These are phyloP conservation scores for Backusella morwellensis DNA, from an alignment of 192 early-diverging fungal species.

Conservation along the genomic window DNA sequence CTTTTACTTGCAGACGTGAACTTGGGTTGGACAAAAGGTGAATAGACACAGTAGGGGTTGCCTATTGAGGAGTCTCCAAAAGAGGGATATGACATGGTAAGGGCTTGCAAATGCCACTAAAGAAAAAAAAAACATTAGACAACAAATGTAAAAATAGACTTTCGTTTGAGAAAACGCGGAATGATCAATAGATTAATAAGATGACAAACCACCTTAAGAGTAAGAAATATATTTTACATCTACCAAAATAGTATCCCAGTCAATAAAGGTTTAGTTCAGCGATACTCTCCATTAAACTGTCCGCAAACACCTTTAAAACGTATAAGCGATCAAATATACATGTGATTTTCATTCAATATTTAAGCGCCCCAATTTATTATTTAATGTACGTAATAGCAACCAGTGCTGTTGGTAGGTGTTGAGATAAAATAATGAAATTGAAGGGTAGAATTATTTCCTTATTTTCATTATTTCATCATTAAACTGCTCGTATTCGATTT, in stretches of 20 bases:
- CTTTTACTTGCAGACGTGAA: neutral
- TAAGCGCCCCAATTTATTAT: neutral
- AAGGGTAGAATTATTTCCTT: neutral
- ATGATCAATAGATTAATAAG: neutral
- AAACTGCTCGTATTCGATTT: neutral
- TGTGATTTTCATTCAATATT: neutral
- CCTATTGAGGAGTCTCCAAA: neutral
- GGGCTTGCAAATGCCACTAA: neutral
- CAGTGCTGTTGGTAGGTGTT: neutral
- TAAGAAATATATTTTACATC: neutral
- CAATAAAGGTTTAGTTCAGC: neutral
- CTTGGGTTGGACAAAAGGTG: neutral
- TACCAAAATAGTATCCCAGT: neutral
- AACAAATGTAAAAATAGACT: neutral
- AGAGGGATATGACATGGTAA: neutral
- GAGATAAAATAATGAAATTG: neutral
- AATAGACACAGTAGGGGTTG: neutral
- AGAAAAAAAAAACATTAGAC: neutral
- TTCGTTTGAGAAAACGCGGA: neutral
- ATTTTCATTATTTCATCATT: neutral
- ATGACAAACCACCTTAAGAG: neutral
- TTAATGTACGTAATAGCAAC: neutral
- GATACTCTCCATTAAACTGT: neutral
- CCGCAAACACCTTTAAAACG: too few species aligned
- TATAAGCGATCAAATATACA: neutral